A percentile compares a stretch with the other conserved stretches of the same genome.
Conservation (phyloP, 306 rosid species). For the Elaeagnus macrophylla region DNA sequence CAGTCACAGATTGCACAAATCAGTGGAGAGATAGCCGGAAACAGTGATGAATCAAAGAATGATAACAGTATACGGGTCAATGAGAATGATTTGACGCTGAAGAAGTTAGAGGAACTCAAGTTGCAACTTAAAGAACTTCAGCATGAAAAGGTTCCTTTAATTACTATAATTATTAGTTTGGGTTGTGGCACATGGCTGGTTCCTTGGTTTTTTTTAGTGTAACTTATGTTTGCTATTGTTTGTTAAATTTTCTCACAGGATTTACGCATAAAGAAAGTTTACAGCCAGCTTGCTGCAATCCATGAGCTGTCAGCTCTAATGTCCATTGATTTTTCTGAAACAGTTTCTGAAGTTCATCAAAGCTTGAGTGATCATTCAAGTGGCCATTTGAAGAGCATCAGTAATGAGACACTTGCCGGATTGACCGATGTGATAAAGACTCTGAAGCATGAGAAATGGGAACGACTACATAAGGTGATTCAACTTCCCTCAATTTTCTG, state of each 20-base stretch:
- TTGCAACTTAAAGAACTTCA: conserved; percentile 73
- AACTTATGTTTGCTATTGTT: neutral
- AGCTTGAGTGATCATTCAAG: conserved; percentile 48
- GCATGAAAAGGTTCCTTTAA: conserved; percentile 54
- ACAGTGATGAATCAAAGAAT: conserved; percentile 24
- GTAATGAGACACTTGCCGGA: conserved; percentile 79
- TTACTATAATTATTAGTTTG: conserved; percentile 7
- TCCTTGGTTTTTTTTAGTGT: conserved; percentile 5
- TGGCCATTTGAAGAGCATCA: conserved; percentile 45
- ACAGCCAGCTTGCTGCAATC: conserved; percentile 37
- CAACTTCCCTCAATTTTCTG: neutral
- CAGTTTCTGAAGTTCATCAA: conserved; percentile 58
- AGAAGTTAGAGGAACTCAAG: conserved; percentile 63
- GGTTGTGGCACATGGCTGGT: conserved; percentile 3
- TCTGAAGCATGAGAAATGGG: conserved; percentile 57
- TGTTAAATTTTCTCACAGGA: conserved; percentile 31
- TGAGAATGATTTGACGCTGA: conserved; percentile 44
- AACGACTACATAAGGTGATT: conserved; percentile 70
- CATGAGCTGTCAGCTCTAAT: conserved; percentile 57
- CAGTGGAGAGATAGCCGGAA: conserved; percentile 63
- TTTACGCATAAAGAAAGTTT: conserved; percentile 63
- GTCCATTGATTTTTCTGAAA: conserved; percentile 56
- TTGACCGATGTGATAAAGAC: conserved; percentile 54
- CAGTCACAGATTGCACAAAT: conserved; percentile 53
- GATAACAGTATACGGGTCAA: conserved; percentile 28